phyloP scores from a whole-genome alignment of 805 yeast species.

The Komagataella pseudopastoris region DNA sequence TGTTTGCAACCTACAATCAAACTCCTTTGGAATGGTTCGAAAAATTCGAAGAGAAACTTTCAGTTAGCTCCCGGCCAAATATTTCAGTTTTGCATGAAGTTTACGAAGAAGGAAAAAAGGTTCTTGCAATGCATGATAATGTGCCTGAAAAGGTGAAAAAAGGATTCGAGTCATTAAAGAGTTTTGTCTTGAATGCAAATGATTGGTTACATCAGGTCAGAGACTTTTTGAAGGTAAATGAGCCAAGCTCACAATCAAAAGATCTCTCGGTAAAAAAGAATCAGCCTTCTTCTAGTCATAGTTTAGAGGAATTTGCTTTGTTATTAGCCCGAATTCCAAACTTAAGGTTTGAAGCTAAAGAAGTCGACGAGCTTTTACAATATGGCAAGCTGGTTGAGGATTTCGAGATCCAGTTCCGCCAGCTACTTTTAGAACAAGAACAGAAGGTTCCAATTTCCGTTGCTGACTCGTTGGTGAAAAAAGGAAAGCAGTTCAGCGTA shows the following conservation, averaged over 20 bases:
- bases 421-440: slow-evolving; percentile 17
- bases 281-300: slow-evolving; percentile 7
- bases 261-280: slow-evolving; percentile 17
- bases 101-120: slow-evolving; percentile 41
- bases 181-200: slow-evolving; percentile 29
- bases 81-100: slow-evolving; percentile 29
- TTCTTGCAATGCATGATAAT: slow-evolving; percentile 13
- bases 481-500: slow-evolving; percentile 50
- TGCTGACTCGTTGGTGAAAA: slow-evolving; percentile 38
- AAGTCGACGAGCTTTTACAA: slow-evolving; percentile 44
- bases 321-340: slow-evolving; percentile 33
- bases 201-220: slow-evolving; percentile 45
- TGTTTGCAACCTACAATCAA: slow-evolving; percentile 12
- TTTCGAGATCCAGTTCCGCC: slow-evolving; percentile 33
- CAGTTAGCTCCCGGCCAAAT: slow-evolving; percentile 28
- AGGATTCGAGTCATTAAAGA: slow-evolving; percentile 19
- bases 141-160: slow-evolving; percentile 4
- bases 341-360: slow-evolving; percentile 39
- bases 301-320: slow-evolving; percentile 19
- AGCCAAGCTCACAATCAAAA: slow-evolving; percentile 25
- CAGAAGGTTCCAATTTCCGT: slow-evolving; percentile 13
- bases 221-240: slow-evolving; percentile 18
- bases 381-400: slow-evolving; percentile 35
- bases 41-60: slow-evolving; percentile 26
- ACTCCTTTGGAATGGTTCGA: slow-evolving; percentile 36